Evolutionary conservation across 495 filamentous ascomycete species (phyloP), one percentile per base, ranked within the genome.

Genomic region (Thozetella sp.): DNA sequence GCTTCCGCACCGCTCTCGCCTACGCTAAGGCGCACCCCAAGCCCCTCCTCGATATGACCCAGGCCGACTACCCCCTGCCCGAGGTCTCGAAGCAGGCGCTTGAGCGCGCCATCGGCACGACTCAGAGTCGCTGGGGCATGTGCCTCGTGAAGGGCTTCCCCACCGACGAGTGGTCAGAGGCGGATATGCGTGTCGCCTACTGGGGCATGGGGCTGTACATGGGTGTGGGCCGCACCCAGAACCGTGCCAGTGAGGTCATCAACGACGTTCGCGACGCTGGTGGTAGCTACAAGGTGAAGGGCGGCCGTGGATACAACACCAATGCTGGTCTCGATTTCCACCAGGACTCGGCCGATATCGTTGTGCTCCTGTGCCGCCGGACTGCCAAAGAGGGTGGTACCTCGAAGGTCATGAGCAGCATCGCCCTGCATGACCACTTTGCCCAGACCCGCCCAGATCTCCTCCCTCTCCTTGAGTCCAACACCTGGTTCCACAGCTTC

Each of bases 231-330:
- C 43, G 43, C 4, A 48, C 43, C 10, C 43, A 48, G 43, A 48
- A 48, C 43, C 43, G 43, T n/a, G 43, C 43, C n/a, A 48, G 43
- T n/a, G 43, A 48, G 43, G 43, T 48, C 43, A 48, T 48, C 43
- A 48, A 48, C 43, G 43, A 48, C 43, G 43, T 48, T 10, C 43
- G 43, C n/a, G 43, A 48, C 43, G 43, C 43, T 20, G 43, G 43
- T 3, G 43, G 43, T 20, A 48, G 43, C 43, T 48, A 48, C 43
- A 48, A 48, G 43, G 43, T 48, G 11, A 48, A 48, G n/a, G 43
- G 43, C 6, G 43, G 43, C 9, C 43, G 43, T 20, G 43, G 43
- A 11, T 48, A 48, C 43, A 48, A 48, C 43, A 48, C 43, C 43
- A 48, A 48, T 20, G 43, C 43, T 20, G 43, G 43, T 10, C 43